Evolutionary conservation across 352 stramenopile genomes (phyloP).

Genomic region (Thalassiosira allenii): DNA sequence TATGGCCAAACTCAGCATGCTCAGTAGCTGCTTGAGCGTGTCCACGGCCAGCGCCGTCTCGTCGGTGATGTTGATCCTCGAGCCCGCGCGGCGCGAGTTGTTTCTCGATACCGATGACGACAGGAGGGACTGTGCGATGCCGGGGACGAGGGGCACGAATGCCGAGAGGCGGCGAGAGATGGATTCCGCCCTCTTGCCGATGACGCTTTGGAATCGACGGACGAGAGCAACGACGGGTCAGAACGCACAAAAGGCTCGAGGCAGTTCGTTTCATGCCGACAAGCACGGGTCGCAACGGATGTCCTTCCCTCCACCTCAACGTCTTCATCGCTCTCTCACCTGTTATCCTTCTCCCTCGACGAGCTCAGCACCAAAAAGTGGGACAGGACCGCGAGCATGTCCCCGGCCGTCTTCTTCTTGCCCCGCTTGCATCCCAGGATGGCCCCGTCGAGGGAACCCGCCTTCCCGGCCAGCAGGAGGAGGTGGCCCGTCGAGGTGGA

Average conservation of each 20-base stretch:
- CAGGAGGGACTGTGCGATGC: constrained; percentile 75
- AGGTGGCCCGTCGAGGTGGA: constrained; percentile 53
- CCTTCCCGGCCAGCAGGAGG: constrained; percentile 45
- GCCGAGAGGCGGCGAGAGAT: constrained; percentile 70
- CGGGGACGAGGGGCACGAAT: constrained; percentile 83
- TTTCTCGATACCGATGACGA: constrained; percentile 39
- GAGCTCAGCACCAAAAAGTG: constrained; percentile 59
- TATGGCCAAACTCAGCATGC: constrained; percentile 76
- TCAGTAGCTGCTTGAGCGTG: constrained; percentile 63
- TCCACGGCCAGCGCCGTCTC: constrained; percentile 43
- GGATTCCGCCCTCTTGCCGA: constrained; percentile 49
- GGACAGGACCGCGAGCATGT: constrained; percentile 48
- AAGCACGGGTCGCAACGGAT: no score
- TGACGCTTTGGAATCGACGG: constrained; percentile 18
- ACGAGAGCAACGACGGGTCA: background rate
- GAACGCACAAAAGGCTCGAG: background rate
- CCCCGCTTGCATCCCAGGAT: constrained; percentile 29
- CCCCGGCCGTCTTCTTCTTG: constrained; percentile 2
- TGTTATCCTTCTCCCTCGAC: constrained; percentile 55
- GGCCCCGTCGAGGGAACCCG: constrained; percentile 54
- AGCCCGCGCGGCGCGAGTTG: constrained; percentile 28
- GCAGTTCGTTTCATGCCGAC: no score
- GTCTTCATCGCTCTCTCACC: constrained; percentile 31
- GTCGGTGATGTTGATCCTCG: constrained; percentile 36
- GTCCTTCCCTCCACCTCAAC: no score